These are phyloP conservation scores for Ilyonectria mors-panacis DNA, from an alignment of 2,329 filamentous ascomycete species.

Conservation along the genomic window DNA sequence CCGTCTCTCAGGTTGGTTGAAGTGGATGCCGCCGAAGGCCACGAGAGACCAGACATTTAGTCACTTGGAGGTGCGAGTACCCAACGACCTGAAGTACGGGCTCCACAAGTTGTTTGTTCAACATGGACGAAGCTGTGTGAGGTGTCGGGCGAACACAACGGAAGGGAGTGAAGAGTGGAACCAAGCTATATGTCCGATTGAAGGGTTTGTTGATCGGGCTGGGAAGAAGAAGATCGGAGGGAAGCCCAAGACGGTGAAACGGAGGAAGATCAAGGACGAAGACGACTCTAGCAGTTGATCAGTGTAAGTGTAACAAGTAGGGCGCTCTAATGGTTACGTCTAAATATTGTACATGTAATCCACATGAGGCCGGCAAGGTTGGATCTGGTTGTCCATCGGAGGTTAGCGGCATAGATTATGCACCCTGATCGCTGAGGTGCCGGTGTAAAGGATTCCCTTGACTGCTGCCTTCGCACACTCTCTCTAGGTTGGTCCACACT, in stretches of 20 bases:
- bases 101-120: slow-evolving; percentile 48
- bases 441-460: background rate
- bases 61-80: slow-evolving; percentile 47
- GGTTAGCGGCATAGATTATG: too few relatives aligned
- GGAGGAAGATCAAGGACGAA: slow-evolving; percentile 33
- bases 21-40: slow-evolving; percentile 47
- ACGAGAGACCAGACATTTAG: slow-evolving; percentile 47
- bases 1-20: slow-evolving; percentile 45
- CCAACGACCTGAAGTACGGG: slow-evolving; percentile 46
- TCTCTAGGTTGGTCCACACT: too few relatives aligned
- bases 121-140: slow-evolving; percentile 45
- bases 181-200: slow-evolving; percentile 41
- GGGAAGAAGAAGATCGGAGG: slow-evolving; percentile 43
- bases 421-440: background rate
- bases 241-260: slow-evolving; percentile 31
- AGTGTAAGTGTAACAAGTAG: background rate
- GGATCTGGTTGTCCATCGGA: too few relatives aligned
- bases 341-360: too few relatives aligned
- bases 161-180: slow-evolving; percentile 48
- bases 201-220: slow-evolving; percentile 43
- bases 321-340: too few relatives aligned
- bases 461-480: background rate
- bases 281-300: slow-evolving; percentile 34
- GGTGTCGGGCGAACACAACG: slow-evolving; percentile 47
- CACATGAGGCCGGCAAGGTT: too few relatives aligned